Conservation (phyloP, 768 basidiomycete genomes). For the Russula ochroleuca region DNA sequence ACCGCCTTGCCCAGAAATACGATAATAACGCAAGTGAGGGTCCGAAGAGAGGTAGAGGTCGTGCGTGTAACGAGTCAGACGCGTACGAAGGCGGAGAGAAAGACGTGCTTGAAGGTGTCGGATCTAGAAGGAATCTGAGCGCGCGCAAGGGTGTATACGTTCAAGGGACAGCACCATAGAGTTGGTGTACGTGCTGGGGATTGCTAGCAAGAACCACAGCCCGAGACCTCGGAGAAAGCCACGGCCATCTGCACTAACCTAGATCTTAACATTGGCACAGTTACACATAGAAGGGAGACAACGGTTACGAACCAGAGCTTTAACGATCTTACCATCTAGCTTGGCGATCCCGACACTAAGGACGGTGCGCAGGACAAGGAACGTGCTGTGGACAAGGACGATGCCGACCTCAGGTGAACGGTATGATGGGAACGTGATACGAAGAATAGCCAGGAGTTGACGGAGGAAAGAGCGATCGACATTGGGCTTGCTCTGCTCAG, state of each 20-base stretch:
- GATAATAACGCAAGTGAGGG: conserved; percentile 69
- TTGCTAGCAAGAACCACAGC: conserved; percentile 85
- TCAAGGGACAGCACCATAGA: conserved; percentile 58
- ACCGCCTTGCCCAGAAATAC: conserved; percentile 36
- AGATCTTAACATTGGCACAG: conserved; percentile 3
- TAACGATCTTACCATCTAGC: conserved; percentile 84
- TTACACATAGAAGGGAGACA: background rate
- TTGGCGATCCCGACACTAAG: conserved; percentile 84
- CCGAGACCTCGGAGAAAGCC: conserved; percentile 80
- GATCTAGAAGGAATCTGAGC: conserved; percentile 46
- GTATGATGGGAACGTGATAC: conserved; percentile 63
- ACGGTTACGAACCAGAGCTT: conserved; percentile 59
- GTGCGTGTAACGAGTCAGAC: conserved; percentile 85
- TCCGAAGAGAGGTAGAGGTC: conserved; percentile 83
- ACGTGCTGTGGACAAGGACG: conserved; percentile 72
- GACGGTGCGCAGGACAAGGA: conserved; percentile 81
- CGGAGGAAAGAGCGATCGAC: conserved; percentile 65
- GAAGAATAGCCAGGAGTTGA: conserved; percentile 71
- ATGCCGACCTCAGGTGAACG: conserved; percentile 68
- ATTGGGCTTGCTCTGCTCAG: conserved; percentile 47
- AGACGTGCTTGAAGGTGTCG: conserved; percentile 85
- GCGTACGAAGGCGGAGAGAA: conserved; percentile 75
- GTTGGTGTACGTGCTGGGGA: conserved; percentile 95
- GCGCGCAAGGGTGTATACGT: background rate
- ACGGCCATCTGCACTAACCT: conserved; percentile 76